A percentile compares a stretch with the other conserved stretches of the same genome.
Evolutionary conservation across 1,284 basidiomycete species (phyloP).

Genomic region (Irpex rosettiformis): DNA sequence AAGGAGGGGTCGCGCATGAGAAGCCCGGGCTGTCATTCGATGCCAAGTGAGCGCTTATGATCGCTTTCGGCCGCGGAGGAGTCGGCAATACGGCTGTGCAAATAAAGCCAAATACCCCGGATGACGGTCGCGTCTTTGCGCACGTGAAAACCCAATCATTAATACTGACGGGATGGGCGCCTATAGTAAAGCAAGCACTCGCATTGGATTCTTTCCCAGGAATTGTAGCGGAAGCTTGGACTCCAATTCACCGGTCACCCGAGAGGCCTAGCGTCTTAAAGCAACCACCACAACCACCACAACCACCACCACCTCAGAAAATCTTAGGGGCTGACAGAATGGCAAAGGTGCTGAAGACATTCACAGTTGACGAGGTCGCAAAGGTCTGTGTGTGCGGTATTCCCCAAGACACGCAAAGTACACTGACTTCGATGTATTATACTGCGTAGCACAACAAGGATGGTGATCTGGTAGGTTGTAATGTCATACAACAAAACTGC

Average conservation of each 20-base stretch:
- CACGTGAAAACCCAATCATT: neutral
- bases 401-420: slow-evolving; percentile 2
- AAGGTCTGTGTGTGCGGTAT: slow-evolving; percentile 10
- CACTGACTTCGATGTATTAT: slow-evolving; percentile 3
- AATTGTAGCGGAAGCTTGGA: neutral
- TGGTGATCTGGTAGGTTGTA: slow-evolving; percentile 56
- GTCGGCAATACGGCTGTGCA: neutral
- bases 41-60: no score
- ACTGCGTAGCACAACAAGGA: slow-evolving; percentile 84
- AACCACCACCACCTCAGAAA: neutral
- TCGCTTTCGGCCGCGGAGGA: neutral
- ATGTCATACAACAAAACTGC: neutral
- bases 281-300: no score
- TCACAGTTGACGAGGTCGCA: slow-evolving; percentile 19
- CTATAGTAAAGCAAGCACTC: neutral
- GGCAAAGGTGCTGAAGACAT: slow-evolving; percentile 14
- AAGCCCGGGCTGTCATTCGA: no score
- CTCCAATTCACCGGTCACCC: neutral
- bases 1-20: neutral
- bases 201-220: neutral
- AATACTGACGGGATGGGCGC: neutral
- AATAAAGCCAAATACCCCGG: neutral
- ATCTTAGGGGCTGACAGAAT: neutral
- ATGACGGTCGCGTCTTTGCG: neutral
- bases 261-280: no score